phyloP scores from a whole-genome alignment of 2,329 filamentous ascomycete genomes.

The Talaromyces amestolkiae region DNA sequence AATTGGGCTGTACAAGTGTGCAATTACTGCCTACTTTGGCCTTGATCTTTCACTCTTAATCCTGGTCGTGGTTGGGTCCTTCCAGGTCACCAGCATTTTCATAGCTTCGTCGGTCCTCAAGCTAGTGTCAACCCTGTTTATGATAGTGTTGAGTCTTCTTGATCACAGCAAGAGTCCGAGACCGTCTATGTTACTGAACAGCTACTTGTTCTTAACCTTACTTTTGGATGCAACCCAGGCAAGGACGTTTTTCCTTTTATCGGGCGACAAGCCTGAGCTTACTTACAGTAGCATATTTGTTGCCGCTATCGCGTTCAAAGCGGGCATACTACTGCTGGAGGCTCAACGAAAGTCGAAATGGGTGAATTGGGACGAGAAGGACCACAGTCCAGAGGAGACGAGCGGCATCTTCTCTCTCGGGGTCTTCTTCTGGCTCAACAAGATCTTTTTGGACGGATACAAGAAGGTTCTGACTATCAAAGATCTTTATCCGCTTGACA shows the following conservation, averaged over 20 bases:
- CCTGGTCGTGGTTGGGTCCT: slow-evolving; percentile 20
- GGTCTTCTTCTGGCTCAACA: slow-evolving; percentile 51
- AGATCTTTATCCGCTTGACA: slow-evolving; percentile 47
- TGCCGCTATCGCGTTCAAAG: slow-evolving; percentile 38
- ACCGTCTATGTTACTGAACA: slow-evolving; percentile 29
- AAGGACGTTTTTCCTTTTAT: slow-evolving; percentile 38
- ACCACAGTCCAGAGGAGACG: slow-evolving; percentile 47
- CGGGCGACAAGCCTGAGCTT: slow-evolving; percentile 21
- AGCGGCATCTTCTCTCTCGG: slow-evolving; percentile 45
- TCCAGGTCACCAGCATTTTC: slow-evolving; percentile 27
- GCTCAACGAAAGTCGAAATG: slow-evolving; percentile 42
- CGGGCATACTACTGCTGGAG: slow-evolving; percentile 42
- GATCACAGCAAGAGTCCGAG: slow-evolving; percentile 23
- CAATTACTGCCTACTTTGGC: not conserved
- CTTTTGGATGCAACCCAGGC: slow-evolving; percentile 42
- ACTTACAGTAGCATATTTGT: slow-evolving; percentile 41
- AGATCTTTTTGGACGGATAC: slow-evolving; percentile 48
- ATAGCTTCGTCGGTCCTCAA: slow-evolving; percentile 30
- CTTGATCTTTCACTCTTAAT: slow-evolving; percentile 28
- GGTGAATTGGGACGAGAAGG: slow-evolving; percentile 45
- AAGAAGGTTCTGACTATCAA: slow-evolving; percentile 39
- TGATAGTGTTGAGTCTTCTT: slow-evolving; percentile 3
- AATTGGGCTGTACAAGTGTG: not conserved
- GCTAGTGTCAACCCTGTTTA: slow-evolving; percentile 25
- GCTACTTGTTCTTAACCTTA: slow-evolving; percentile 43